Evolutionary conservation across 106 monocot species (phyloP).

Genomic region (Platanthera guangdongensis): DNA sequence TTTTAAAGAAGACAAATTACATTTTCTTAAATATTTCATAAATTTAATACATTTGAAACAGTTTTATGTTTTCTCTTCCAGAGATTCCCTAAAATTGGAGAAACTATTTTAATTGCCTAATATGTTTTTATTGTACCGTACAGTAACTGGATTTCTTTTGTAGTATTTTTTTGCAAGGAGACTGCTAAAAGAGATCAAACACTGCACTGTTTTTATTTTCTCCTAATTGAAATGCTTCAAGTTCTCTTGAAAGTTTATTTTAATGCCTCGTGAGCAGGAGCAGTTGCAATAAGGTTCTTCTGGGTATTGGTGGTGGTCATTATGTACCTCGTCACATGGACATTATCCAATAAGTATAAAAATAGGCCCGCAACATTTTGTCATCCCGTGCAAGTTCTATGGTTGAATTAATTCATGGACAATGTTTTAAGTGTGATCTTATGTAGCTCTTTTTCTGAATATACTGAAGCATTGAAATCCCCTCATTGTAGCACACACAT

Average conservation of each 20-base stretch:
- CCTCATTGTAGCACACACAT: background rate
- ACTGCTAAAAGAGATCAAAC: background rate
- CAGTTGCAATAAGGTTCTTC: constrained; percentile 63
- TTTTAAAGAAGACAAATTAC: background rate
- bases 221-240: background rate
- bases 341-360: constrained; percentile 53
- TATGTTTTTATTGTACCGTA: background rate
- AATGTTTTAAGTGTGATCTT: background rate
- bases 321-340: constrained; percentile 97
- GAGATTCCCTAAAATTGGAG: background rate
- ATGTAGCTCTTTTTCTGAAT: background rate
- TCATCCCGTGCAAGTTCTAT: no score
- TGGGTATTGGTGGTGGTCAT: constrained; percentile 95
- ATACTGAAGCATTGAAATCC: background rate
- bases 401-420: background rate
- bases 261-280: constrained; percentile 32
- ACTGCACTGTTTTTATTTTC: background rate
- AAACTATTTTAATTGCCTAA: background rate
- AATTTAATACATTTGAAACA: background rate
- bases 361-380: background rate
- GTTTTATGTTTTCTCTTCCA: background rate
- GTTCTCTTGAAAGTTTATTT: background rate
- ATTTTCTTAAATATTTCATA: background rate
- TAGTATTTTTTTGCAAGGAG: background rate
- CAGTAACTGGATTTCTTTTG: background rate